Evolutionary conservation across 306 rosid genomes (phyloP).

Genomic region (Rubus parviflorus): DNA sequence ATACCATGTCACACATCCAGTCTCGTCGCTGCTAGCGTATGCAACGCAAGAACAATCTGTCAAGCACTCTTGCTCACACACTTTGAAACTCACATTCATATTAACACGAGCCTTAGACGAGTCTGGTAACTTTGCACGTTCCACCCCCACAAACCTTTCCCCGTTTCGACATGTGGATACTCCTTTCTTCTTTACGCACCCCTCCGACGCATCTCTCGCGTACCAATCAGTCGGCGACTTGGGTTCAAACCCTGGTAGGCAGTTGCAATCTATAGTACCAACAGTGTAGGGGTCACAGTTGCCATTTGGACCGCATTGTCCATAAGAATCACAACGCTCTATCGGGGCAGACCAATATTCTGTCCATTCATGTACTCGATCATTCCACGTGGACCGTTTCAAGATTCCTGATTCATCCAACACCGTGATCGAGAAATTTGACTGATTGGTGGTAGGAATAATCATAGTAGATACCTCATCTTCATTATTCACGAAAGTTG

Average conservation of each 20-base stretch:
- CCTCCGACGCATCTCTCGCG: slow-evolving; percentile 37
- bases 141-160: slow-evolving; percentile 49
- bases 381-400: slow-evolving; percentile 23
- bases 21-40: slow-evolving; percentile 31
- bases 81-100: slow-evolving; percentile 25
- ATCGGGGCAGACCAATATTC: slow-evolving; percentile 28
- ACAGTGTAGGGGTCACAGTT: slow-evolving; percentile 35
- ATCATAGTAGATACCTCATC: not conserved
- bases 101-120: slow-evolving; percentile 26
- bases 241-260: slow-evolving; percentile 60
- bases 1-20: slow-evolving; percentile 53
- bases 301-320: slow-evolving; percentile 42
- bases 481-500: not conserved
- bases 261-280: slow-evolving; percentile 29
- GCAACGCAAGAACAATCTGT: slow-evolving; percentile 51
- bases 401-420: slow-evolving; percentile 24
- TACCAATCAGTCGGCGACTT: slow-evolving; percentile 28
- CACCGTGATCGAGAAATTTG: not conserved
- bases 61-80: slow-evolving; percentile 40
- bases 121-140: slow-evolving; percentile 46
- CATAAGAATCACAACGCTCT: slow-evolving; percentile 43
- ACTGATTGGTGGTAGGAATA: not conserved
- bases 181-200: slow-evolving; percentile 45
- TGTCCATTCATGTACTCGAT: slow-evolving; percentile 20
- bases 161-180: slow-evolving; percentile 36